Base-by-base conservation (phyloP, 2,329 filamentous ascomycete species). In the Claviceps citrina region DNA sequence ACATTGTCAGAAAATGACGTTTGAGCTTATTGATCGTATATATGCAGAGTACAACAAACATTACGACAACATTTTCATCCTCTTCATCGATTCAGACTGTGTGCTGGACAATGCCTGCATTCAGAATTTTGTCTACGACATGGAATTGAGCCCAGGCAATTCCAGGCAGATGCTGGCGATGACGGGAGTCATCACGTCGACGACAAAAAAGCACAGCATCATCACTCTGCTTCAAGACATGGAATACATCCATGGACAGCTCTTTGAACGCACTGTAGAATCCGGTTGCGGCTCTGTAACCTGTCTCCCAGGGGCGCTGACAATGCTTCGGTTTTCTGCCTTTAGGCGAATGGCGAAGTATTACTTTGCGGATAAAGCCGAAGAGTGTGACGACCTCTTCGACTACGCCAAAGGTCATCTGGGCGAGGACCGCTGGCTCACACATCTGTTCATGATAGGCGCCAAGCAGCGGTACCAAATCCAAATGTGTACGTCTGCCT, bases 381-480 rank as follows among this genome's bases (percentile, higher is more conserved):
- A 94, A 59, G 83, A 93, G 54, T 94, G 86, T 54, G 84, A 93
- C 44, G 89, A 96, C 58, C 68, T 96, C 10, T 98, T 98, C 55
- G 89, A 98, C 57, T 96, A 89, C 55, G 86, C 84, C 42, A 96
- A 96, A 63, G 87, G 84, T 52, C 87, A 96, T 62, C 63, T 96
- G 32, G 91, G 91, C 30, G 91, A 96, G 60, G 91, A 98, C 61
- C 74, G 89, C 46, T 96, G 89, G 87, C 71, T 96, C 42, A 98
- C 89, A 1, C 91, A 98, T 65, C 71, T 98, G 43, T 95, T 98
- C 68, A 98, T 98, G 91, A 91, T 96, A 53, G 87, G 86, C 19
- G 87, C 89, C 33, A 84, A 86, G 64, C 78, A 93, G 58, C 74
- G 84, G 31, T 93, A 93, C 59, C 91, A 96, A 61, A 95, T 96